Conservation (phyloP, 805 yeast species). For the Lipomyces lipofer region DNA sequence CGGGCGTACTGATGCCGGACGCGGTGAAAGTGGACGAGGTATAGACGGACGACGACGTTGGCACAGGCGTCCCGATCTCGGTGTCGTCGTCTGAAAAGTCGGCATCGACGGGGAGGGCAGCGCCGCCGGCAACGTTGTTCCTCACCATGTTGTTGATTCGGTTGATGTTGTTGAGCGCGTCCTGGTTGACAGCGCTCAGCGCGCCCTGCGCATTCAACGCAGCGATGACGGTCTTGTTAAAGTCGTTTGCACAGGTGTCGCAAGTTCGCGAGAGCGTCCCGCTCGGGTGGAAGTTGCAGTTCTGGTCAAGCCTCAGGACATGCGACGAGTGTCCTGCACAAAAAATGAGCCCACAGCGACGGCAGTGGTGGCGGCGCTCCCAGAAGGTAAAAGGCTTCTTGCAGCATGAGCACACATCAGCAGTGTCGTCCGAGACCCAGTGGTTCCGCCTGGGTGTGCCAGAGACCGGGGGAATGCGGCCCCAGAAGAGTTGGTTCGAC, state of each 20-base stretch:
- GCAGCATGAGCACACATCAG: conserved; percentile 68
- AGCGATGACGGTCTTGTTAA: conserved; percentile 21
- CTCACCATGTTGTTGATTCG: conserved; percentile 29
- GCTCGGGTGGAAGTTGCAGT: conserved; percentile 55
- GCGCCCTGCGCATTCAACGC: conserved; percentile 24
- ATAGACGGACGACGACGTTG: neutral
- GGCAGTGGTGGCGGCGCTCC: conserved; percentile 80
- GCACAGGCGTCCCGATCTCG: conserved; percentile 1
- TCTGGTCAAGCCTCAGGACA: conserved; percentile 55
- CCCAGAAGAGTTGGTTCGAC: conserved; percentile 28
- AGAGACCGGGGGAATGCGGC: conserved; percentile 29
- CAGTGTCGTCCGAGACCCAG: conserved; percentile 63
- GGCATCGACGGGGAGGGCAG: neutral
- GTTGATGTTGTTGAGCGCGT: conserved; percentile 20
- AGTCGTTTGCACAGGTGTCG: conserved; percentile 62
- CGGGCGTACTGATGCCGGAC: conserved; percentile 11
- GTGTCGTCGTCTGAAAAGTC: conserved; percentile 19
- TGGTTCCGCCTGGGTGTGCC: conserved; percentile 41
- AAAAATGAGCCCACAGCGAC: conserved; percentile 80
- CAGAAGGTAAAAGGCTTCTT: conserved; percentile 67
- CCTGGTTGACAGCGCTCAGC: neutral
- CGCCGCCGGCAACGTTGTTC: conserved; percentile 11
- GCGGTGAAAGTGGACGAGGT: neutral
- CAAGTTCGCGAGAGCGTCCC: conserved; percentile 73
- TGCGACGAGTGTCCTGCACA: conserved; percentile 67